Evolutionary conservation across 331 rosid species (phyloP).

Genomic region (Malus hybrid): DNA sequence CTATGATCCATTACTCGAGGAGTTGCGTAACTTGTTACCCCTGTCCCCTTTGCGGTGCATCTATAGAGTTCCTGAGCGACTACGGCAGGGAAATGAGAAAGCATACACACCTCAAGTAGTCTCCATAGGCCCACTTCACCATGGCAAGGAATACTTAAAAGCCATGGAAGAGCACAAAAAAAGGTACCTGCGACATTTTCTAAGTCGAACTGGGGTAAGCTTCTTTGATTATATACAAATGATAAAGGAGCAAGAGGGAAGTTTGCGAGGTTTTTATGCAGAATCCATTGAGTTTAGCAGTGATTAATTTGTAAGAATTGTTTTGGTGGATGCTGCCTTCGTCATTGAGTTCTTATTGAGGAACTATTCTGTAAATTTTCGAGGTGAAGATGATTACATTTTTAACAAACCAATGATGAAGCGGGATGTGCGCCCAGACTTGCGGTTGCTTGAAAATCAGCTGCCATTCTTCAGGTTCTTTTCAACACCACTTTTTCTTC

Average conservation of each 20-base stretch:
- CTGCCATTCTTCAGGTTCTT: slow-evolving; percentile 12
- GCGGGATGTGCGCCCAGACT: background rate
- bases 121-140: slow-evolving; percentile 23
- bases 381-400: background rate
- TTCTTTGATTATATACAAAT: background rate
- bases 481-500: background rate
- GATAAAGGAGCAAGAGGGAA: background rate
- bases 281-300: background rate
- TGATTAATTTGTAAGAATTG: slow-evolving; percentile 3
- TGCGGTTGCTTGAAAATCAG: slow-evolving; percentile 24
- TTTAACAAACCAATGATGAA: background rate
- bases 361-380: background rate
- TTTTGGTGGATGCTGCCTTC: slow-evolving; percentile 11
- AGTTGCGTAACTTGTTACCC: background rate
- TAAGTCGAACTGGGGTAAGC: background rate
- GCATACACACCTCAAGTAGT: slow-evolving; percentile 12
- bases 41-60: background rate
- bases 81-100: background rate
- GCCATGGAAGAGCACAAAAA: slow-evolving; percentile 14
- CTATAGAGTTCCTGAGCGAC: slow-evolving; percentile 9
- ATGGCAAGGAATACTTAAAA: background rate
- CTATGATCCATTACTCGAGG: background rate
- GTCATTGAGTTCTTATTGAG: slow-evolving; percentile 3
- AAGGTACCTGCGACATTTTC: slow-evolving; percentile 5
- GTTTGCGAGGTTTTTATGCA: slow-evolving; percentile 1